phyloP scores from a whole-genome alignment of 139 green algal genomes.

The Tetradesmus obliquus region DNA sequence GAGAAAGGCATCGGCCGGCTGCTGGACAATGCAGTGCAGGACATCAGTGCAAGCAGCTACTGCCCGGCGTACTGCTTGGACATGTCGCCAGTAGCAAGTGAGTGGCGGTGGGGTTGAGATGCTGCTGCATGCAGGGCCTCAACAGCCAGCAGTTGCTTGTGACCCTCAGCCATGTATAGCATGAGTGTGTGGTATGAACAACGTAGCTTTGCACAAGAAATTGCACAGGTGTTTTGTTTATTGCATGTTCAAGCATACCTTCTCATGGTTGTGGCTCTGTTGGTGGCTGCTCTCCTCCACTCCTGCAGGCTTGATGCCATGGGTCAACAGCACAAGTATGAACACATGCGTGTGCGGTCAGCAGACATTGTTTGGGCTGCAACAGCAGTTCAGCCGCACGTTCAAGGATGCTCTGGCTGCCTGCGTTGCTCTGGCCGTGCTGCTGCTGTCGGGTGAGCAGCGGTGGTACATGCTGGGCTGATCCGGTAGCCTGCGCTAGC shows the following conservation, averaged over 20 bases:
- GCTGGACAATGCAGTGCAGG: neutral
- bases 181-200: no score
- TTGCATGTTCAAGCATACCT: no score
- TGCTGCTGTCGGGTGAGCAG: neutral
- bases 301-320: neutral
- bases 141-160: no score
- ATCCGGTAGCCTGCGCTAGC: no score
- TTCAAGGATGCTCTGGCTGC: neutral
- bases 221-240: no score
- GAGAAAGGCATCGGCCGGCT: neutral
- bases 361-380: neutral
- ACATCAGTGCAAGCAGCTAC: neutral
- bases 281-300: neutral
- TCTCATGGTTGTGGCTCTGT: no score
- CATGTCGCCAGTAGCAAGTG: neutral
- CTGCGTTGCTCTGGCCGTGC: conserved; percentile 4
- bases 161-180: no score
- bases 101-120: neutral
- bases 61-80: neutral
- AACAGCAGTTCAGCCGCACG: conserved; percentile 5
- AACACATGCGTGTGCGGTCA: neutral
- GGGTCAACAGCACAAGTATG: neutral
- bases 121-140: neutral
- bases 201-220: no score
- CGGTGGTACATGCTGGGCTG: neutral